Evolutionary conservation across 169 alveolate genomes (phyloP).

Genomic region (Cryptosporidium bovis): DNA sequence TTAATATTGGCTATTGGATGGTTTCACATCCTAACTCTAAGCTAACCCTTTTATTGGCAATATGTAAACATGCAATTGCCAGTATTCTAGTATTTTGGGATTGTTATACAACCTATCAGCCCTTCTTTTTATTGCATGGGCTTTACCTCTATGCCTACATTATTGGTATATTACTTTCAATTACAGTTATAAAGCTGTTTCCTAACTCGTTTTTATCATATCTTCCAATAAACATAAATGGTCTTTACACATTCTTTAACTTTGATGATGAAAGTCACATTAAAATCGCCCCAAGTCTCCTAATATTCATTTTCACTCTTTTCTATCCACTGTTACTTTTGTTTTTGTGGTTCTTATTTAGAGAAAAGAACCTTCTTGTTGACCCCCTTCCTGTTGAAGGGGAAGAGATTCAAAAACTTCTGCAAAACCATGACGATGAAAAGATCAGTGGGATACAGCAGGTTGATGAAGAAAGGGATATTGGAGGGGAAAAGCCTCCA

Average conservation of each 20-base stretch:
- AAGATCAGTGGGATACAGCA: no score
- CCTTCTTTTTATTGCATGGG: constrained; percentile 64
- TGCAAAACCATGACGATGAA: no score
- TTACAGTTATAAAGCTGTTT: constrained; percentile 21
- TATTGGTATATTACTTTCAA: constrained; percentile 24
- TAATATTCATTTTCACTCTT: constrained; percentile 46
- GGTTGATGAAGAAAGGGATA: no score
- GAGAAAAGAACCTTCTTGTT: constrained; percentile 57
- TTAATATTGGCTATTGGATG: constrained; percentile 73
- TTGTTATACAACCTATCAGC: constrained; percentile 59
- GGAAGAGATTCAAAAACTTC: neutral
- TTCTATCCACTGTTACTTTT: constrained; percentile 51
- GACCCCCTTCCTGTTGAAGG: constrained; percentile 44
- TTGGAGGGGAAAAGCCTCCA: no score
- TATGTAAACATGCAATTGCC: constrained; percentile 64
- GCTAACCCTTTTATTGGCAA: constrained; percentile 33
- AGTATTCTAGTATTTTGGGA: constrained; percentile 70
- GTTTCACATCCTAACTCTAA: constrained; percentile 66
- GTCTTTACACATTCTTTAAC: constrained; percentile 51
- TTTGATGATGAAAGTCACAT: constrained; percentile 57
- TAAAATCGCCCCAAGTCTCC: constrained; percentile 61
- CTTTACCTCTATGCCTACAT: constrained; percentile 49
- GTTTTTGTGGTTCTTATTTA: constrained; percentile 57
- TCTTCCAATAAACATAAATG: constrained; percentile 59
- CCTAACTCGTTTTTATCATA: constrained; percentile 42